A percentile compares a stretch with the other conserved stretches of the same genome.
Evolutionary conservation across 805 yeast species (phyloP).

Genomic region (Torulaspora franciscae): DNA sequence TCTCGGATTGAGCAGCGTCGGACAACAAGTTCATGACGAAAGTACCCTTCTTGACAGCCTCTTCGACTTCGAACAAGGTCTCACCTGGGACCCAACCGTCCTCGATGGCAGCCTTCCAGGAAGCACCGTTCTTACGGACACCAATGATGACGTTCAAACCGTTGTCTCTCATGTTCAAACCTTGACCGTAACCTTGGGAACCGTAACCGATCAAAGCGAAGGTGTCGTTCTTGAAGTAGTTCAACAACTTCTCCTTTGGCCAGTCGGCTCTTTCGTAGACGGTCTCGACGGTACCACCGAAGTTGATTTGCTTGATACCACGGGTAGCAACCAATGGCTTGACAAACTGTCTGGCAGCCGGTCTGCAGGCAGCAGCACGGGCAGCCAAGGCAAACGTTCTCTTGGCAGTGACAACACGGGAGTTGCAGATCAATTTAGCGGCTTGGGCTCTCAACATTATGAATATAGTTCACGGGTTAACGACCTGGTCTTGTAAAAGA

Average conservation of each 20-base stretch:
- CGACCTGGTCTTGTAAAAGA: neutral
- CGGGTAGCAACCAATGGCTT: constrained; percentile 58
- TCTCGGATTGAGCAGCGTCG: constrained; percentile 99
- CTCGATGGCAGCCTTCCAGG: constrained; percentile 99
- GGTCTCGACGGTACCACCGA: constrained; percentile 90
- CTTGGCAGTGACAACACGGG: constrained; percentile 47
- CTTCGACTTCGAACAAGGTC: constrained; percentile 90
- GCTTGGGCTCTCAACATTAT: constrained; percentile 42
- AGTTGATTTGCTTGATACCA: constrained; percentile 95
- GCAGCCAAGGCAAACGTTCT: constrained; percentile 58
- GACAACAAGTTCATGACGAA: constrained; percentile 95
- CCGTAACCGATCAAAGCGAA: constrained; percentile 98
- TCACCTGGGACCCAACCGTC: constrained; percentile 99
- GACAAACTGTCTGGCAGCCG: constrained; percentile 51
- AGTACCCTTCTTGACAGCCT: constrained; percentile 90
- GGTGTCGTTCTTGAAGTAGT: constrained; percentile 97
- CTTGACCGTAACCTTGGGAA: constrained; percentile 99
- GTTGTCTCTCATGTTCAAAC: constrained; percentile 97
- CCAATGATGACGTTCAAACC: constrained; percentile 97
- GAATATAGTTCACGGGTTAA: neutral
- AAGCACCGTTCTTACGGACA: constrained; percentile 97
- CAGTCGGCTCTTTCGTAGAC: constrained; percentile 99
- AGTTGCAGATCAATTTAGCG: constrained; percentile 39
- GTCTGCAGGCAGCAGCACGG: constrained; percentile 47
- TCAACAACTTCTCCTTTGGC: constrained; percentile 95